Base-by-base conservation (phyloP, 768 basidiomycete species). In the Boletus sensibilis region DNA sequence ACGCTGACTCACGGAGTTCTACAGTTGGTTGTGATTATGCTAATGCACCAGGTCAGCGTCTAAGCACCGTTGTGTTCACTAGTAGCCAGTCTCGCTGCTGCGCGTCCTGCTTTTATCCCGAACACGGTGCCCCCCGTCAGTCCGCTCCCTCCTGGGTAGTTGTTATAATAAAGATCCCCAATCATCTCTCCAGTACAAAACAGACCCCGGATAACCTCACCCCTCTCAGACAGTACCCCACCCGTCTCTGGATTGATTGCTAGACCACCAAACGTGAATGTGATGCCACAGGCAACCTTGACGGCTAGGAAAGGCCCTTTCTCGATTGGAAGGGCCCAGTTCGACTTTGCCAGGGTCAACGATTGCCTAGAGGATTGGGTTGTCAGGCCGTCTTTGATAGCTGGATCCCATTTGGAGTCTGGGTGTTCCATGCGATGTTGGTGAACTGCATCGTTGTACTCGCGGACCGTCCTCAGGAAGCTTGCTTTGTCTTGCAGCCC, bases 111-210 rank as follows among this genome's bases (percentile, higher is more conserved):
- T 57, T 78, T 79, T 40, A 79, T 75, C 12, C 85, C 86, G 66
- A 88, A 86, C 13, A 87, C 85, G 0, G 85, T 83, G 0, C 84
- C 84, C 5, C 81, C 81, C 16, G 80, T 86, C 56, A 87, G 62
- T 21, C 86, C 86, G 61, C 84, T 85, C 16, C 86, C 85, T 4
- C 86, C 86, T 0, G 87, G 87, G 63, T 88, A 89, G 62, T 88
- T 88, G 23, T 72, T 68, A 58, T 81, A 83, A 63, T 83, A 88
- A 46, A 88, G 62, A 12, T 80, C 81, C 5, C 86, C 85, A 0
- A 87, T 81, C 78, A 88, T 82, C 68, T 88, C 87, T 14, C 87
- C 87, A 2, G 85, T 76, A 60, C 83, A 85, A 66, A 82, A 87
- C 38, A 89, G 64, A 2, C 87, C 85, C 9, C 61, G 67, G 35